Conservation (phyloP, 148 eudicot genomes). For the Mesembryanthemum crystallinum region DNA sequence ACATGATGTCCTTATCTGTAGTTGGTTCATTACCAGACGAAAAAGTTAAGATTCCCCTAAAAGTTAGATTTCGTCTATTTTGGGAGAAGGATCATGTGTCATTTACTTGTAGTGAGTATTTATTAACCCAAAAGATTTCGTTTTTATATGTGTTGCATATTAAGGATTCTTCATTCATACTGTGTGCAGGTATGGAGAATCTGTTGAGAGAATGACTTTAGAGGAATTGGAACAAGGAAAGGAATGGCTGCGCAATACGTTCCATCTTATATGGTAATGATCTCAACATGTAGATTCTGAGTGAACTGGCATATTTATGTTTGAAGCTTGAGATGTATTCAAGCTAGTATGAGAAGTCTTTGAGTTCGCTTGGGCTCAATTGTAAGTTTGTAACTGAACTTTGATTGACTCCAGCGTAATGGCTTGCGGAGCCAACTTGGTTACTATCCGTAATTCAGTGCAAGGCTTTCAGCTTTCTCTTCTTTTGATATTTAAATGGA, state of each 20-base stretch:
- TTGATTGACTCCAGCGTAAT: too few relatives aligned
- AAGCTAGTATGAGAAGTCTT: too few relatives aligned
- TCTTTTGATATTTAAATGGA: too few relatives aligned
- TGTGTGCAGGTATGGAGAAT: conserved; percentile 57
- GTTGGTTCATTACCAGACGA: neutral
- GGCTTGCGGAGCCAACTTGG: too few relatives aligned
- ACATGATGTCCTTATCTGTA: neutral
- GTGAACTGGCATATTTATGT: neutral
- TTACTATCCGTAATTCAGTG: too few relatives aligned
- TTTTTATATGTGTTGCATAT: too few relatives aligned
- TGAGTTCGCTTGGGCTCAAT: too few relatives aligned
- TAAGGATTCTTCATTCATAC: neutral
- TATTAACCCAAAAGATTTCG: too few relatives aligned
- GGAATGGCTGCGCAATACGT: conserved; percentile 71
- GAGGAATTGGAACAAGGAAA: conserved; percentile 81
- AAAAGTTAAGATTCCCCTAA: neutral
- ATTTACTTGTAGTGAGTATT: neutral
- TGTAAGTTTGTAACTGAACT: too few relatives aligned
- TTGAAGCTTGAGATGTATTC: too few relatives aligned
- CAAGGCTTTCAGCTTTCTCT: too few relatives aligned
- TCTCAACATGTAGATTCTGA: conserved; percentile 6
- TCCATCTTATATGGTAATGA: conserved; percentile 73
- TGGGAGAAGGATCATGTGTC: conserved; percentile 1
- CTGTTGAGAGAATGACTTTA: conserved; percentile 59
- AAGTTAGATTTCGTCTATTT: neutral